Evolutionary conservation across 441 rosid species (phyloP), one percentile per base, ranked within the genome.

Genomic region (Pelargonium australe): DNA sequence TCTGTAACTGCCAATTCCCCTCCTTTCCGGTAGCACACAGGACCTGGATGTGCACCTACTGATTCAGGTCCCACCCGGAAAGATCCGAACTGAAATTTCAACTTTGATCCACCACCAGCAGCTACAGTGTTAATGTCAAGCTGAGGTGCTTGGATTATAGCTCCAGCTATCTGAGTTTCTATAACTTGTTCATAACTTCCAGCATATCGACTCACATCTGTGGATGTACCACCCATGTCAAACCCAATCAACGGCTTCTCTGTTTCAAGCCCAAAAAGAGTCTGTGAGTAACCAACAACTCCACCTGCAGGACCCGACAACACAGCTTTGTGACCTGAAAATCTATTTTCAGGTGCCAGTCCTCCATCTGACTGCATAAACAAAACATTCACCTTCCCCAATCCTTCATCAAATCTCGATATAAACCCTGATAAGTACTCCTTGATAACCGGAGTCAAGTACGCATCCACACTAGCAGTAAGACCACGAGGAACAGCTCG

Each of bases 331-430:
- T 91, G 98, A 41, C 98, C 98, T 11, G 97, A 94, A 79, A 94
- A 94, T 75, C 90, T 83, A 81, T 81, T 88, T 77, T 91, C 89
- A 0, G 95, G 95, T 67, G 98, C 98, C 68, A 94, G 84, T 64
- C 98, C 98, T 74, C 98, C 98, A 79, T 94, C 98, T 1, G 98
- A 94, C 55, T 94, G 97, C 98, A 94, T 94, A 75, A 94, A 94
- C 43, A 89, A 71, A 69, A 91, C 98, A 80, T 94, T 94, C 76
- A 89, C 79, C 78, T 85, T 88, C 62, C 82, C 89, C 37, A 82
- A 78, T 28, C 88, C 89, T 84, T 85, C 89, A 67, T 91, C 97
- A 25, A 94, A 94, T 72, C 75, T 86, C 8, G 97, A 94, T 34
- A 94, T 88, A 77, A 94, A 94, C 41, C 98, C 97, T 0, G 93